phyloP scores from a whole-genome alignment of 1,284 basidiomycete species.

The Moniliella sp. region DNA sequence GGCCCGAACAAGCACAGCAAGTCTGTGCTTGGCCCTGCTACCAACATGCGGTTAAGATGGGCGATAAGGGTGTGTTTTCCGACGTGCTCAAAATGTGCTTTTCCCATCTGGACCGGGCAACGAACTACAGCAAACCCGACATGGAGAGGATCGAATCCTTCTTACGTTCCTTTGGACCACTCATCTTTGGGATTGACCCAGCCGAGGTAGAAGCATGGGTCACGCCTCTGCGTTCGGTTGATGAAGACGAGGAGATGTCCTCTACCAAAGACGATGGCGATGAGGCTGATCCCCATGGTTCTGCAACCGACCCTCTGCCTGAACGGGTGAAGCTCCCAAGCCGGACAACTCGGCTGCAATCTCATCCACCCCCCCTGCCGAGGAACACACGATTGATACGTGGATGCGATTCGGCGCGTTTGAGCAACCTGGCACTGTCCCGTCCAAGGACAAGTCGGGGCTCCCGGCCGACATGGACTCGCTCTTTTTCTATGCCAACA shows the following conservation, averaged over 20 bases:
- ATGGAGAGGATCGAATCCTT: constrained; percentile 64
- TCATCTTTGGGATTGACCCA: too few relatives aligned
- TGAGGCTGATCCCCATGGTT: too few relatives aligned
- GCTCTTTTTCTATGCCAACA: constrained; percentile 64
- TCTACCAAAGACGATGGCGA: too few relatives aligned
- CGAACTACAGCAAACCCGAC: constrained; percentile 55
- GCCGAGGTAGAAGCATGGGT: constrained; percentile 3
- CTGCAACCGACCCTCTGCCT: too few relatives aligned
- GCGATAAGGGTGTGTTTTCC: constrained; percentile 58
- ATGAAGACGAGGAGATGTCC: too few relatives aligned
- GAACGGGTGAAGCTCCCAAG: too few relatives aligned
- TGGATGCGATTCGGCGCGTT: constrained; percentile 5
- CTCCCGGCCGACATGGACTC: constrained; percentile 7
- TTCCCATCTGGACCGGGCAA: constrained; percentile 61
- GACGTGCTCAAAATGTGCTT: constrained; percentile 75
- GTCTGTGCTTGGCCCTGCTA: constrained; percentile 19
- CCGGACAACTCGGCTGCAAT: too few relatives aligned
- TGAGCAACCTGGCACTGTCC: too few relatives aligned
- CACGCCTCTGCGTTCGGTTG: too few relatives aligned
- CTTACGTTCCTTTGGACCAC: constrained; percentile 61
- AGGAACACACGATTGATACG: constrained; percentile 26
- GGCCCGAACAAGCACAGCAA: too few relatives aligned
- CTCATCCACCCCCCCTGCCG: constrained; percentile 16
- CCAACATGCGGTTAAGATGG: constrained; percentile 60
- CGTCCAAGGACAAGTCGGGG: neutral